phyloP scores from a whole-genome alignment of 1,139 yeast genomes.

The Hemisphaericaspora xylanilytica region DNA sequence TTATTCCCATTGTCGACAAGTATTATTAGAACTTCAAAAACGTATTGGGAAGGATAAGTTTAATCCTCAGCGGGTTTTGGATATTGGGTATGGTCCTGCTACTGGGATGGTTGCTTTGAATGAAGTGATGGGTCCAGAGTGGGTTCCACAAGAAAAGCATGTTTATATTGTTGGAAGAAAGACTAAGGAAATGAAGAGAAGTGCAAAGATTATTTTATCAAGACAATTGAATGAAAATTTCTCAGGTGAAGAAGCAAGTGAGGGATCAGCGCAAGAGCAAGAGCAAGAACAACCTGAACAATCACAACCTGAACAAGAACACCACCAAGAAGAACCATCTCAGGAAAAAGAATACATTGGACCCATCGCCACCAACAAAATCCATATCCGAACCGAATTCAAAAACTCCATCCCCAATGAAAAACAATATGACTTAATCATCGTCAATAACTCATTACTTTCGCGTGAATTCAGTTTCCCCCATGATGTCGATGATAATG shows the following conservation, averaged over 20 bases:
- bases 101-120: slow-evolving; percentile 88
- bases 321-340: slow-evolving; percentile 15
- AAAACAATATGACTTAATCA: slow-evolving; percentile 71
- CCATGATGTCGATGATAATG: slow-evolving; percentile 64
- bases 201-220: slow-evolving; percentile 74
- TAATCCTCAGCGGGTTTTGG: slow-evolving; percentile 65
- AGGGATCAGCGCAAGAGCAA: slow-evolving; percentile 14
- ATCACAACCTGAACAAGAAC: slow-evolving; percentile 16
- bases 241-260: slow-evolving; percentile 5
- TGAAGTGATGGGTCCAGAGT: slow-evolving; percentile 68
- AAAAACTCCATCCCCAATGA: slow-evolving; percentile 49
- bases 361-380: slow-evolving; percentile 55
- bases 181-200: slow-evolving; percentile 63
- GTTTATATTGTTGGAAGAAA: slow-evolving; percentile 70
- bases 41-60: slow-evolving; percentile 50
- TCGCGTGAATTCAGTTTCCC: slow-evolving; percentile 63
- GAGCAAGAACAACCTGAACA: slow-evolving; percentile 16
- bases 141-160: slow-evolving; percentile 63
- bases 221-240: slow-evolving; percentile 60
- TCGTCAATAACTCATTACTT: slow-evolving; percentile 76
- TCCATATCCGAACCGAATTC: slow-evolving; percentile 53
- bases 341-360: slow-evolving; percentile 45
- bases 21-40: slow-evolving; percentile 62
- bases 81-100: slow-evolving; percentile 90
- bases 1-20: slow-evolving; percentile 70